phyloP scores from a whole-genome alignment of 2,329 filamentous ascomycete species.

The Paraconiothyrium brasiliense region DNA sequence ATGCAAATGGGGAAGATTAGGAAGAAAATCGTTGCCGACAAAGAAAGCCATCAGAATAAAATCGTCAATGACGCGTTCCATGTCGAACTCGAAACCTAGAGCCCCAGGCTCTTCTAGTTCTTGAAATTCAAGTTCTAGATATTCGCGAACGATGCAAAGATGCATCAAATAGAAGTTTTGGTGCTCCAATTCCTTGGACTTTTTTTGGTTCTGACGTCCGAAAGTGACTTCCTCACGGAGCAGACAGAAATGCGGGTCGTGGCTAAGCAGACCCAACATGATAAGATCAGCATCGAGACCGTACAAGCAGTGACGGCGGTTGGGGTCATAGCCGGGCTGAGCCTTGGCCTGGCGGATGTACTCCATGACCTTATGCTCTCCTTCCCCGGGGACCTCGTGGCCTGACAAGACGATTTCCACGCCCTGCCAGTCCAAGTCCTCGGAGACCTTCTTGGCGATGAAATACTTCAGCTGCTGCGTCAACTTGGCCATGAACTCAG shows the following conservation, averaged over 20 bases:
- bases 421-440: conserved; percentile 96
- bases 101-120: conserved; percentile 79
- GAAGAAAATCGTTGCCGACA: conserved; percentile 98
- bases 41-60: conserved; percentile 99
- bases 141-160: conserved; percentile 96
- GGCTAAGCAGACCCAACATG: conserved; percentile 96
- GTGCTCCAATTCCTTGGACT: conserved; percentile 96
- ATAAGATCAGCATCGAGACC: conserved; percentile 97
- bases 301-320: conserved; percentile 95
- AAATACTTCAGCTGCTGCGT: conserved; percentile 97
- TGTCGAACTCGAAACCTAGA: conserved; percentile 83
- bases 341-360: conserved; percentile 98
- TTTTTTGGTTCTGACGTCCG: conserved; percentile 84
- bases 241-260: conserved; percentile 97
- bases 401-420: conserved; percentile 96
- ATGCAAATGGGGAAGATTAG: conserved; percentile 93
- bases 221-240: conserved; percentile 98
- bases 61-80: conserved; percentile 97
- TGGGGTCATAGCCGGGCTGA: conserved; percentile 89
- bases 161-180: conserved; percentile 99
- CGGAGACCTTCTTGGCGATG: conserved; percentile 97
- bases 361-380: conserved; percentile 99
- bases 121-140: conserved; percentile 95
- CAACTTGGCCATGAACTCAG: conserved; percentile 96
- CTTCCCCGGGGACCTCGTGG: conserved; percentile 97